Evolutionary conservation across 1,284 basidiomycete genomes (phyloP).

Genomic region (Inonotus obliquus): DNA sequence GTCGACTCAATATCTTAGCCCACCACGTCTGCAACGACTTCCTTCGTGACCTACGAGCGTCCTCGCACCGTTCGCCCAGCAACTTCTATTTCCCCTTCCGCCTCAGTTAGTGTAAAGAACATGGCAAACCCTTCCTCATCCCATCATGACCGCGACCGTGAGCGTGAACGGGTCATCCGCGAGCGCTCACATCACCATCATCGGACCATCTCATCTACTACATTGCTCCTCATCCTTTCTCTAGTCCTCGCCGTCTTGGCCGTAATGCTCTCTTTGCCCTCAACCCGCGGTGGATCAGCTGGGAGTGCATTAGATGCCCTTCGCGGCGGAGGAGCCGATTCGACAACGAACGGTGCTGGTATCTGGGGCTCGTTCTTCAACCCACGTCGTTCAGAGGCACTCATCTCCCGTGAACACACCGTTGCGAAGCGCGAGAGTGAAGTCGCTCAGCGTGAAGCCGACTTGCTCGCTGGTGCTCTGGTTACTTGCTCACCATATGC

Average conservation of each 20-base stretch:
- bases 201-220: conserved; percentile 83
- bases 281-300: conserved; percentile 29
- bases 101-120: conserved; percentile 47
- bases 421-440: conserved; percentile 78
- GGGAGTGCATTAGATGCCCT: conserved; percentile 2
- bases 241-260: conserved; percentile 78
- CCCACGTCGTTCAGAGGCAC: conserved; percentile 73
- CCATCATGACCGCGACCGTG: conserved; percentile 59
- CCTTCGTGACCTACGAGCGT: conserved; percentile 16
- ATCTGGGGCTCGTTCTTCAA: conserved; percentile 61
- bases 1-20: conserved; percentile 2
- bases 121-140: conserved; percentile 85
- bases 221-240: conserved; percentile 76
- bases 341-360: conserved; percentile 40
- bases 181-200: conserved; percentile 56
- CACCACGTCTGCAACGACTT: conserved; percentile 17
- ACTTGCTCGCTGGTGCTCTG: conserved; percentile 67
- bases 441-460: conserved; percentile 79
- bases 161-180: conserved; percentile 47
- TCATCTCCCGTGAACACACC: conserved; percentile 68
- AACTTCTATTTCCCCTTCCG: conserved; percentile 73
- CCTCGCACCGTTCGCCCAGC: conserved; percentile 23
- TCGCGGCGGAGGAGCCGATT: conserved; percentile 19
- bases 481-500: conserved; percentile 45
- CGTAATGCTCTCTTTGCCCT: conserved; percentile 79